phyloP scores from a whole-genome alignment of 257 asterid species.

The Datura wrightii region DNA sequence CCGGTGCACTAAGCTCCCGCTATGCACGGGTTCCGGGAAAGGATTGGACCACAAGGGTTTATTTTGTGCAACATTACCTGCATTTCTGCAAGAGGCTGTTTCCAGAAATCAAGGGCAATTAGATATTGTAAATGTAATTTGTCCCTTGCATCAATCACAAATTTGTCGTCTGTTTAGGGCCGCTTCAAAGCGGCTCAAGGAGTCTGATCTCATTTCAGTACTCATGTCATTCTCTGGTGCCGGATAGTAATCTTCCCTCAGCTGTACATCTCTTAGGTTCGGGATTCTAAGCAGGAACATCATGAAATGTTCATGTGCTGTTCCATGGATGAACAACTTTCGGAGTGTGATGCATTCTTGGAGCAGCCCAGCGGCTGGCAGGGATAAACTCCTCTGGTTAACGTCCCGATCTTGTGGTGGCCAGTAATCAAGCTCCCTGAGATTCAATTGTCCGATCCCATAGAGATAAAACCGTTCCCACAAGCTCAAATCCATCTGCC shows the following conservation, averaged over 20 bases:
- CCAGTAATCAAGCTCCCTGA: constrained; percentile 84
- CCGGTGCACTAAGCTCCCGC: too few relatives aligned
- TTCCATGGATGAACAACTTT: constrained; percentile 87
- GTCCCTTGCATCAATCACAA: constrained; percentile 51
- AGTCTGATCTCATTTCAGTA: constrained; percentile 93
- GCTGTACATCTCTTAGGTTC: constrained; percentile 71
- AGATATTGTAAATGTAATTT: not conserved
- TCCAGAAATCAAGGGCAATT: not conserved
- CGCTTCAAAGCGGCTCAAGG: constrained; percentile 81
- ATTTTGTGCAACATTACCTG: too few relatives aligned
- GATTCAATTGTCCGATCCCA: constrained; percentile 57
- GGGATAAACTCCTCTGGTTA: constrained; percentile 81
- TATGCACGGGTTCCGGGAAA: too few relatives aligned
- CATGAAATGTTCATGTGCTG: constrained; percentile 88
- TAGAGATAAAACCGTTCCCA: constrained; percentile 82
- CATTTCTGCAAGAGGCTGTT: too few relatives aligned
- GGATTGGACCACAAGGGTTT: too few relatives aligned
- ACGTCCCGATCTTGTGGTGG: constrained; percentile 92
- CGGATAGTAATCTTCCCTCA: constrained; percentile 90
- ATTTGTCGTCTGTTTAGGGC: constrained; percentile 68
- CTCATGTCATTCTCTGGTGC: constrained; percentile 98
- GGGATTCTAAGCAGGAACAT: constrained; percentile 60
- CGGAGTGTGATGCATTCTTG: constrained; percentile 62
- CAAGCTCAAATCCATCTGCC: constrained; percentile 89
- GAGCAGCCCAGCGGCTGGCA: constrained; percentile 84